Evolutionary conservation across 1,284 basidiomycete species (phyloP).

Genomic region (Ganoderma boninense): DNA sequence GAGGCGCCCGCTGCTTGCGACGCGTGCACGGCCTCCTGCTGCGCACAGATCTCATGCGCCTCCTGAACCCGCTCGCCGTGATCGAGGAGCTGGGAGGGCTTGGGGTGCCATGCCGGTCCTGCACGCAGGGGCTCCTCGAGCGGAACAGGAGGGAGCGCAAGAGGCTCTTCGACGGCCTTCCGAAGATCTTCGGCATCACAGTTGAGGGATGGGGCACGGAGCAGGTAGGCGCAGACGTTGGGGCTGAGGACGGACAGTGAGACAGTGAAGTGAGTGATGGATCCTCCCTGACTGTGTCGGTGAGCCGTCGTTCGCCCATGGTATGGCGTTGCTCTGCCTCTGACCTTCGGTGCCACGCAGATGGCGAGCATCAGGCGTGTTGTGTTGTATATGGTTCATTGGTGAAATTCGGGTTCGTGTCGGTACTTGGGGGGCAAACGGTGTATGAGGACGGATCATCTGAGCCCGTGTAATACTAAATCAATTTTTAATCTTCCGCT

Average conservation of each 20-base stretch:
- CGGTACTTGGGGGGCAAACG: too few species aligned
- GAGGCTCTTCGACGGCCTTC: neutral
- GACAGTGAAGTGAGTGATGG: too few species aligned
- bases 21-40: neutral
- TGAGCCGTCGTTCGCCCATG: neutral
- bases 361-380: too few species aligned
- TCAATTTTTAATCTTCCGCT: too few species aligned
- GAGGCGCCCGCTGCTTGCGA: neutral
- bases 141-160: neutral
- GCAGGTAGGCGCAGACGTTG: neutral
- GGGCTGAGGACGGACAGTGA: neutral
- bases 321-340: neutral
- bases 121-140: neutral
- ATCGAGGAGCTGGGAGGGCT: neutral
- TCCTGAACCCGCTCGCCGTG: too few species aligned
- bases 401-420: too few species aligned
- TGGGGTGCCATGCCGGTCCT: neutral
- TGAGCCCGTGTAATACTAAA: too few species aligned
- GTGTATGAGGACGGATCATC: too few species aligned
- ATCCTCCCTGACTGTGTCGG: neutral
- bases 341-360: too few species aligned
- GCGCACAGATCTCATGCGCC: neutral
- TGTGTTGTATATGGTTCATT: too few species aligned
- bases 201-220: neutral
- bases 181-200: neutral